Evolutionary conservation across 805 yeast genomes (phyloP).

Genomic region (Hanseniaspora vineae): DNA sequence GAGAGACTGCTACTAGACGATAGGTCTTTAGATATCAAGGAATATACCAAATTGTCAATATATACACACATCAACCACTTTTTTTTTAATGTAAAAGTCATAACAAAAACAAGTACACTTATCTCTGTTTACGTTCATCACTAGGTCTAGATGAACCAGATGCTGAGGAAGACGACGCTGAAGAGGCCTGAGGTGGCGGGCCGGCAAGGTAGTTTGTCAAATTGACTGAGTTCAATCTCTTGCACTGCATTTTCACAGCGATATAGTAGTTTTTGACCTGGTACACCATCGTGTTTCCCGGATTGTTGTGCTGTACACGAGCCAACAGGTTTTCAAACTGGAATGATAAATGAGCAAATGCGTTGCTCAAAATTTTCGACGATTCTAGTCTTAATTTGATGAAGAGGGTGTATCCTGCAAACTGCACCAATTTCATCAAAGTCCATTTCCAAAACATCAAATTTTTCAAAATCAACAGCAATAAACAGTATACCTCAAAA

Average conservation of each 20-base stretch:
- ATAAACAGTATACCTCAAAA: conserved; percentile 35
- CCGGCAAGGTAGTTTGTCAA: neutral
- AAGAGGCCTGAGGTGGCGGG: neutral
- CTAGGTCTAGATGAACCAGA: neutral
- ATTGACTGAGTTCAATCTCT: neutral
- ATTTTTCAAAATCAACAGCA: conserved; percentile 3
- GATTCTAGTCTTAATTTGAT: neutral
- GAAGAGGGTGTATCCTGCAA: neutral
- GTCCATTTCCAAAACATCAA: neutral
- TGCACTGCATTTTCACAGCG: neutral
- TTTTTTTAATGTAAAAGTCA: too few species aligned
- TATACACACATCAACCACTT: too few species aligned
- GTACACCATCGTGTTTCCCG: neutral
- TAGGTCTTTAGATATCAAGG: too few species aligned
- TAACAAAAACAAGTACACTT: too few species aligned
- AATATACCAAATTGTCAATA: too few species aligned
- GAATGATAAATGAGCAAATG: neutral
- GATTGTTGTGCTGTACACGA: neutral
- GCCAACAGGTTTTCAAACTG: neutral
- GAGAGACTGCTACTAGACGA: too few species aligned
- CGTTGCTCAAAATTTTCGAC: neutral
- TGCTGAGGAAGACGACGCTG: too few species aligned
- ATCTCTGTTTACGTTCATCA: neutral
- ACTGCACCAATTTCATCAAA: neutral
- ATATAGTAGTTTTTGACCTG: neutral